Evolutionary conservation across 2,329 filamentous ascomycete genomes (phyloP), one percentile per base, ranked within the genome.

Genomic region (Aspergillus udagawae): DNA sequence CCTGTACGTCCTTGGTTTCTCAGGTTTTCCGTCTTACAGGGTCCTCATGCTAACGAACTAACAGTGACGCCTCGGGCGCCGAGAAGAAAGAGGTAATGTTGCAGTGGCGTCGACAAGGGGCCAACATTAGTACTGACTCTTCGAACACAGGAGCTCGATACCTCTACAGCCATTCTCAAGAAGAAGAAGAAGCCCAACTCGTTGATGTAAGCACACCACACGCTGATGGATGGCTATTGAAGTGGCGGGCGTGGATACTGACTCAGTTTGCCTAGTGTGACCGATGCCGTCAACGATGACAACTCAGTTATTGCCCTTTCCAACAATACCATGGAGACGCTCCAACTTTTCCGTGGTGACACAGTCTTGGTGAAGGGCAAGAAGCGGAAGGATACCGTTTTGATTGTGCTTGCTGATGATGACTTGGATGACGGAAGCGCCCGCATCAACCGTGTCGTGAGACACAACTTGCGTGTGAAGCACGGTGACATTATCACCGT

Each of bases 181-280:
- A 97, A 97, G 86, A 99, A 99, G 89, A 99, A 99, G 92, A 99
- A 99, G 91, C 92, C 92, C 70, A 99, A 99, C 80, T 95, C 93
- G 73, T 80, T 99, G 76, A 96, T 99, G 92, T 96, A 83, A 76
- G 88, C 77, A 48, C 32, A 17, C 41, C 44, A 20, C 49, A 35
- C 49, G 27, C 28, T 47, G 2, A 49, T 25, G 21, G 2, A 49
- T 25, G 21, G 27, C 56, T 47, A 27, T 20, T 42, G 25, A 35
- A 12, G 47, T 32, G 44, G 51, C 56, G 53, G 51, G 58, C 52
- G 35, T 60, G 53, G 53, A 63, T 63, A 62, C 66, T 70, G 57
- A 69, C 62, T 55, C 44, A 57, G 54, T 53, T 45, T 49, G 54
- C 59, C 66, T 71, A 96, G 92, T 81, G 94, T 99, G 65, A 97